Evolutionary conservation across 306 rosid species (phyloP).

Genomic region (Cucurbita moschata): DNA sequence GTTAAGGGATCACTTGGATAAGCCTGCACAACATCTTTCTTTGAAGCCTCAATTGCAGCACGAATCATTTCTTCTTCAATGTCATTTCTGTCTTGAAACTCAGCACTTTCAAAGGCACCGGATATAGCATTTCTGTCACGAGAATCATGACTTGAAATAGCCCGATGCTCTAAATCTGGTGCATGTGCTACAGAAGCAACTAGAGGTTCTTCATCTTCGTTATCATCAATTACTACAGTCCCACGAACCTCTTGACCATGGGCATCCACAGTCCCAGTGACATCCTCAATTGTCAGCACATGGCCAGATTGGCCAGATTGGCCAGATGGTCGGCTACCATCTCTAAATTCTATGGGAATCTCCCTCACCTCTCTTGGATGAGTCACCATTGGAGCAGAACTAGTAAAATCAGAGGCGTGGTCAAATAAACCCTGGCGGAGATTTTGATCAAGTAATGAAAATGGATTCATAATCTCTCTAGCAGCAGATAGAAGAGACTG

Average conservation of each 20-base stretch:
- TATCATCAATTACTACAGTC: constrained; percentile 35
- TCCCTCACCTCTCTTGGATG: constrained; percentile 77
- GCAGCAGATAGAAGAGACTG: constrained; percentile 29
- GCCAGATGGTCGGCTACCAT: constrained; percentile 36
- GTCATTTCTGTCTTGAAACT: constrained; percentile 48
- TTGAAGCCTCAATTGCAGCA: constrained; percentile 95
- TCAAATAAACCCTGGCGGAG: constrained; percentile 28
- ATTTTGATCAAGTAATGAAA: constrained; percentile 36
- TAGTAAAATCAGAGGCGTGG: constrained; percentile 13
- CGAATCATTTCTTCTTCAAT: constrained; percentile 93
- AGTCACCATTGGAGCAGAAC: constrained; percentile 35
- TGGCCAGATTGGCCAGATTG: constrained; percentile 33
- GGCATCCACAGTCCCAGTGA: constrained; percentile 39
- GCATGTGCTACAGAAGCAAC: constrained; percentile 19
- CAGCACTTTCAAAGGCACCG: constrained; percentile 40
- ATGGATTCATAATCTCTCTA: constrained; percentile 27
- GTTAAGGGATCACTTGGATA: constrained; percentile 22
- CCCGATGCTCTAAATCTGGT: constrained; percentile 13
- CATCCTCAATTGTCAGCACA: constrained; percentile 38
- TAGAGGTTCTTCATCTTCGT: constrained; percentile 30
- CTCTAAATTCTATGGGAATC: constrained; percentile 77
- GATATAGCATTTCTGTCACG: constrained; percentile 22
- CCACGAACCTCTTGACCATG: constrained; percentile 36
- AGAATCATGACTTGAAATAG: constrained; percentile 21
- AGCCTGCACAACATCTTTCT: constrained; percentile 45